These are phyloP conservation scores for Paramecium octaurelia DNA, from an alignment of 73 alveolate species.

Conservation along the genomic window DNA sequence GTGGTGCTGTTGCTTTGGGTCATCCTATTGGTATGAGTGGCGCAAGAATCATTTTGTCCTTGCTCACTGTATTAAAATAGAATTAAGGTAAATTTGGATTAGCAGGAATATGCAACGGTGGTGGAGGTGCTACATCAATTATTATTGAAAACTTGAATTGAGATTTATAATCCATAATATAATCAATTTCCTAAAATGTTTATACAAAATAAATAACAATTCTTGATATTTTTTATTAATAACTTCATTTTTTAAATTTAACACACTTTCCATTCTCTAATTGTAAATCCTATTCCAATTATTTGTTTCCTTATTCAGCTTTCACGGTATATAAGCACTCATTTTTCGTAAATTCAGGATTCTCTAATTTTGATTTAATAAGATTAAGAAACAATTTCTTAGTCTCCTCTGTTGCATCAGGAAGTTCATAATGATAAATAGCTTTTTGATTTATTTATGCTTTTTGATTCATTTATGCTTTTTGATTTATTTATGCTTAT, in stretches of 20 bases:
- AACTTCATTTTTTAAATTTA: background rate
- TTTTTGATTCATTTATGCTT: too few relatives aligned
- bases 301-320: background rate
- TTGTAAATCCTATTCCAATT: background rate
- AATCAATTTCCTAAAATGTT: background rate
- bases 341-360: background rate
- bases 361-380: background rate
- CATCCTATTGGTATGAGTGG: slow-evolving; percentile 89
- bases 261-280: background rate
- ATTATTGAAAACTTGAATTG: slow-evolving; percentile 65
- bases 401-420: background rate
- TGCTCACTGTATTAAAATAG: slow-evolving; percentile 69
- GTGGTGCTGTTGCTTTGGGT: slow-evolving; percentile 89
- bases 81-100: slow-evolving; percentile 71
- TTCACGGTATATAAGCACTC: background rate
- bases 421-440: background rate
- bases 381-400: background rate
- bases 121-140: slow-evolving; percentile 90
- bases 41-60: slow-evolving; percentile 75
- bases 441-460: background rate
- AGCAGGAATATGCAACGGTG: slow-evolving; percentile 89
- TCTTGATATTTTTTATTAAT: background rate
- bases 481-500: background rate
- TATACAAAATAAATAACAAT: background rate
- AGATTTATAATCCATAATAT: background rate